phyloP scores from a whole-genome alignment of 345 rosid species.

The Excoecaria cochinchinensis region DNA sequence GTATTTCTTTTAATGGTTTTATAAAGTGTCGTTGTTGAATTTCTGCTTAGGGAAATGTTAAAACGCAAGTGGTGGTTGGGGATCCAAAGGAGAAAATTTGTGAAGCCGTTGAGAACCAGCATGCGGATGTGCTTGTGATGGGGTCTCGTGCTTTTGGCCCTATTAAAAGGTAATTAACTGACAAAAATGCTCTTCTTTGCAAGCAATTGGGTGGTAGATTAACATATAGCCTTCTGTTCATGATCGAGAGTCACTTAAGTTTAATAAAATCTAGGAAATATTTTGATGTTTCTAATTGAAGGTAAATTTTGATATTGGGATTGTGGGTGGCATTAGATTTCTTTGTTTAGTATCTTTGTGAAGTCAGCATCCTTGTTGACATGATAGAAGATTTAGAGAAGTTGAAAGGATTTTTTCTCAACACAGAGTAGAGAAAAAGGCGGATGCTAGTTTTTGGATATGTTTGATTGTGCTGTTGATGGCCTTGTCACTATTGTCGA shows the following conservation, averaged over 20 bases:
- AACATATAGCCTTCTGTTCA: neutral
- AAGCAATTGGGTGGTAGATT: neutral
- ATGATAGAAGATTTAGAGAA: neutral
- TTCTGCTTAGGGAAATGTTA: constrained; percentile 51
- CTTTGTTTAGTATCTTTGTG: neutral
- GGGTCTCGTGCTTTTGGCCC: constrained; percentile 80
- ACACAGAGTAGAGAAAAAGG: neutral
- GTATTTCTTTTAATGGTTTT: too few relatives aligned
- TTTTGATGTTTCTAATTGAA: neutral
- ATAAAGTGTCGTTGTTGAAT: neutral
- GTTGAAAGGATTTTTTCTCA: neutral
- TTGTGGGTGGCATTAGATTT: neutral
- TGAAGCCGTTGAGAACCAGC: constrained; percentile 58
- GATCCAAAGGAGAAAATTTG: constrained; percentile 86
- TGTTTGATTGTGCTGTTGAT: neutral
- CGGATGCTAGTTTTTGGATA: neutral
- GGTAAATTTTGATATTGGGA: neutral
- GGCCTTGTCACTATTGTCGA: neutral
- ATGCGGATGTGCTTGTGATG: constrained; percentile 77
- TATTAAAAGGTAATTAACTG: constrained; percentile 59
- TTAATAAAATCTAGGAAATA: neutral
- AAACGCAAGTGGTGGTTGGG: constrained; percentile 69
- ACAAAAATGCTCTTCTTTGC: neutral
- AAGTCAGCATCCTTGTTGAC: neutral
- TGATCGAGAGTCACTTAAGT: neutral